phyloP scores from a whole-genome alignment of 2,329 filamentous ascomycete genomes.

The Laburnicola sp. region DNA sequence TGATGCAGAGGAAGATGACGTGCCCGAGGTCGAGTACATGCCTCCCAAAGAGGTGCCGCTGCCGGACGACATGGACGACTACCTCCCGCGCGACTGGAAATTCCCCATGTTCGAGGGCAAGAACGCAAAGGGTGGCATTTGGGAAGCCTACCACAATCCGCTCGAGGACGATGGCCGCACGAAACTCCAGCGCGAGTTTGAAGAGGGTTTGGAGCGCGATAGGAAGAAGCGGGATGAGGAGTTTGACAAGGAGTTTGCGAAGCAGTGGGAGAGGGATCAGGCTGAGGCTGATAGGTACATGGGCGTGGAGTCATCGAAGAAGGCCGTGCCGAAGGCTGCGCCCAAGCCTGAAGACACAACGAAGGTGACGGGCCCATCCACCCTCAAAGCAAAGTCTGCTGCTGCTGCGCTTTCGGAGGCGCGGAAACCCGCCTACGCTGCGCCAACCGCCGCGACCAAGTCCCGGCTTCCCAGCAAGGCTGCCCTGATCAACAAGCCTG shows the following conservation, averaged over 20 bases:
- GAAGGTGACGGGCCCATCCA: conserved; percentile 49
- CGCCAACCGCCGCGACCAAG: conserved; percentile 46
- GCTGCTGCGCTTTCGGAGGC: conserved; percentile 47
- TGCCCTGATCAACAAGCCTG: conserved; percentile 47
- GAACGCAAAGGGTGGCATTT: conserved; percentile 51
- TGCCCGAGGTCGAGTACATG: conserved; percentile 86
- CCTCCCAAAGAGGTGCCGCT: conserved; percentile 69
- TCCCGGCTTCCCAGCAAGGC: conserved; percentile 41
- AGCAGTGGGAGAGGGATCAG: conserved; percentile 57
- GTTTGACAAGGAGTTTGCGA: conserved; percentile 68
- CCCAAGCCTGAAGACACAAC: conserved; percentile 14
- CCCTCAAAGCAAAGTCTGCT: conserved; percentile 57
- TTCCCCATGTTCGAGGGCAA: conserved; percentile 53
- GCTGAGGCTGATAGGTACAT: conserved; percentile 50
- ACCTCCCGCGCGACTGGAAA: conserved; percentile 56
- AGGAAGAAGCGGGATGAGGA: conserved; percentile 64
- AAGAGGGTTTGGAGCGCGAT: conserved; percentile 50
- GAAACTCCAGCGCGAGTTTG: conserved; percentile 60
- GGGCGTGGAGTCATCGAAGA: conserved; percentile 31
- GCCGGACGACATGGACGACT: conserved; percentile 70
- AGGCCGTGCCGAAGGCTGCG: conserved; percentile 28
- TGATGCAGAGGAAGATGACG: conserved; percentile 57
- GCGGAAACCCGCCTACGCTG: conserved; percentile 44
- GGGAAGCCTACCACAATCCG: conserved; percentile 55
- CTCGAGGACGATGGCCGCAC: conserved; percentile 70